Evolutionary conservation across 192 early-diverging fungal species (phyloP).

Genomic region (Backusella circina): DNA sequence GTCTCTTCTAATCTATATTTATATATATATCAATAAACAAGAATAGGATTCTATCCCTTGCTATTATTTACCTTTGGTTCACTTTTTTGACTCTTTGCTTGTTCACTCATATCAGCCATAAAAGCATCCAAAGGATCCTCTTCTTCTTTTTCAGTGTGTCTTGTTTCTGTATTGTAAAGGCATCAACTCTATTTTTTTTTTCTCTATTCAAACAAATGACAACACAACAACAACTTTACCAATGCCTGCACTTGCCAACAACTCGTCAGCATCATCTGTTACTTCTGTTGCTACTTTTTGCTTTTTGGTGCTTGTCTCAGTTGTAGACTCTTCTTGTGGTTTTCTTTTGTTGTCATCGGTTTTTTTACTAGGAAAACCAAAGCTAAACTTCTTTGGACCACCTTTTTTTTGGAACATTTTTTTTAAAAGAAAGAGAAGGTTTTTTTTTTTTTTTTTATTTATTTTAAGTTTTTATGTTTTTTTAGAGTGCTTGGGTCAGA

Average conservation of each 20-base stretch:
- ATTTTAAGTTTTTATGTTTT: no score
- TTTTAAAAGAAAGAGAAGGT: background rate
- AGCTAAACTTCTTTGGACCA: constrained; percentile 17
- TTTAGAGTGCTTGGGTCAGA: no score
- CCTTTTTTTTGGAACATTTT: background rate
- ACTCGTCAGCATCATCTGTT: constrained; percentile 31
- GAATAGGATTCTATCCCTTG: background rate
- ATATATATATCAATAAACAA: background rate
- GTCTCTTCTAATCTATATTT: constrained; percentile 47
- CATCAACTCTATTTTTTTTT: background rate
- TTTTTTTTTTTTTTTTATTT: no score
- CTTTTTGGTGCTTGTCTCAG: background rate
- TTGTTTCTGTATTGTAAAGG: background rate
- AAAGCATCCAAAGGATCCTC: constrained; percentile 83
- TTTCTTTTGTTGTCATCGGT: background rate
- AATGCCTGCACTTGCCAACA: constrained; percentile 35
- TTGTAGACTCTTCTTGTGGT: background rate
- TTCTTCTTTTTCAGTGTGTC: constrained; percentile 25
- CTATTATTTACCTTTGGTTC: constrained; percentile 36
- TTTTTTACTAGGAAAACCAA: constrained; percentile 24
- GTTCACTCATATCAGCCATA: constrained; percentile 68
- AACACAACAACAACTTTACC: background rate
- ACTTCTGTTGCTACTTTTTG: constrained; percentile 2
- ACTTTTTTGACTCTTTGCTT: constrained; percentile 42
- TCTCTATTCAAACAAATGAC: constrained; percentile 1